Evolutionary conservation across 441 rosid species (phyloP).

Genomic region (Biscutella auriculata): DNA sequence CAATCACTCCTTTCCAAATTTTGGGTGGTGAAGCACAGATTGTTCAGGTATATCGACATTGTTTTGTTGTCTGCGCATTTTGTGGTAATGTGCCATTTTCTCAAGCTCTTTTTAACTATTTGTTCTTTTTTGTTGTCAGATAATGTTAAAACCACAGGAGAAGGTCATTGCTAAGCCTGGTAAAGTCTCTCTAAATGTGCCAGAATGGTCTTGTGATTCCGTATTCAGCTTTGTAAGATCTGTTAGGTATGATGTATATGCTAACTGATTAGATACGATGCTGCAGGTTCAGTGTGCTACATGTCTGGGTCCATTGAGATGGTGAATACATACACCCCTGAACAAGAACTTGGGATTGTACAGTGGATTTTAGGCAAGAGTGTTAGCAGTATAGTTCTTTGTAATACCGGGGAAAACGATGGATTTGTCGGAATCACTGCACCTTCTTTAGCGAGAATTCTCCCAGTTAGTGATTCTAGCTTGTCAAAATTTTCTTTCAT

Average conservation of each 20-base stretch:
- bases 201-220: neutral
- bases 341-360: conserved; percentile 83
- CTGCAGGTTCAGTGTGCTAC: conserved; percentile 84
- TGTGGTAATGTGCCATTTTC: neutral
- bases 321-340: conserved; percentile 77
- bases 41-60: conserved; percentile 53
- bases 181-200: conserved; percentile 11
- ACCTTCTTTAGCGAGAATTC: conserved; percentile 88
- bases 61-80: neutral
- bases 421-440: conserved; percentile 91
- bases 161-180: conserved; percentile 82
- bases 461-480: conserved; percentile 58
- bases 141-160: conserved; percentile 93
- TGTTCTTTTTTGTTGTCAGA: conserved; percentile 33
- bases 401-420: conserved; percentile 59
- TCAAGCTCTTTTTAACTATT: neutral
- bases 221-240: neutral
- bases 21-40: conserved; percentile 98
- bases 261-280: conserved; percentile 2
- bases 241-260: neutral
- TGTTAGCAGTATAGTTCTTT: conserved; percentile 53
- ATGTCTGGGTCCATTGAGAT: conserved; percentile 84
- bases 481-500: neutral
- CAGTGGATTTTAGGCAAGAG: conserved; percentile 96
- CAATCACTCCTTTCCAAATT: conserved; percentile 80